These are phyloP conservation scores for Fusarium sublunatum DNA, from an alignment of 2,329 filamentous ascomycete genomes.

Conservation along the genomic window DNA sequence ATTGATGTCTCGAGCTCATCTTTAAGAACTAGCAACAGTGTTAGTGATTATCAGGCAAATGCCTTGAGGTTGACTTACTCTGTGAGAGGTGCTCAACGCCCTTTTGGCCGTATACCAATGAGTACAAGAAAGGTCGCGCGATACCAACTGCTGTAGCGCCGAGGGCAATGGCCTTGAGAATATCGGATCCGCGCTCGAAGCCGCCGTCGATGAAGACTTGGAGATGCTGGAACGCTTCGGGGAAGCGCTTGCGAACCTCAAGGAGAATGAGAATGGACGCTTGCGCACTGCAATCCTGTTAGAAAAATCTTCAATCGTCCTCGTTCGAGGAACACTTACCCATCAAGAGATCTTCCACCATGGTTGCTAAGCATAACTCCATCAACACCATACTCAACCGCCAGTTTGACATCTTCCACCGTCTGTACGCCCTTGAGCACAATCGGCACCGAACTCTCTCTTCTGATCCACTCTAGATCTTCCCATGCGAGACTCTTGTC, in stretches of 20 bases:
- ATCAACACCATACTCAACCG: slow-evolving; percentile 61
- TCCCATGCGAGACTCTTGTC: slow-evolving; percentile 64
- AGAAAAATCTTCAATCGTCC: rapidly evolving
- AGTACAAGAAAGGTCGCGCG: slow-evolving; percentile 64
- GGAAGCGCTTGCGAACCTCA: slow-evolving; percentile 62
- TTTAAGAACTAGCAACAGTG: slow-evolving; percentile 39
- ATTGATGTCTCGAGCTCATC: slow-evolving; percentile 49
- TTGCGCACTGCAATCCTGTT: slow-evolving; percentile 44
- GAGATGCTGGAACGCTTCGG: slow-evolving; percentile 60
- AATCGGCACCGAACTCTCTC: slow-evolving; percentile 60
- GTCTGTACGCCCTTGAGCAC: slow-evolving; percentile 68
- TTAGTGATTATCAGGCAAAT: not conserved
- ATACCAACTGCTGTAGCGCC: slow-evolving; percentile 66
- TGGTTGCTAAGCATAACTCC: slow-evolving; percentile 69
- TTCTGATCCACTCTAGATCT: slow-evolving; percentile 64
- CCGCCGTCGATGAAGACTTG: slow-evolving; percentile 66
- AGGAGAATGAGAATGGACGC: slow-evolving; percentile 63
- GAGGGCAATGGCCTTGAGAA: slow-evolving; percentile 64
- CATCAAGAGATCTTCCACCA: slow-evolving; percentile 67
- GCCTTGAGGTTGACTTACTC: slow-evolving; percentile 55
- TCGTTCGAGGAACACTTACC: slow-evolving; percentile 31
- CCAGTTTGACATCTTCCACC: slow-evolving; percentile 64
- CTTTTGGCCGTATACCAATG: slow-evolving; percentile 64
- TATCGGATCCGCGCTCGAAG: slow-evolving; percentile 64
- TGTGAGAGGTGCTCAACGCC: slow-evolving; percentile 65